Evolutionary conservation across 148 eudicot genomes (phyloP).

Genomic region (Vaccinium darrowii): DNA sequence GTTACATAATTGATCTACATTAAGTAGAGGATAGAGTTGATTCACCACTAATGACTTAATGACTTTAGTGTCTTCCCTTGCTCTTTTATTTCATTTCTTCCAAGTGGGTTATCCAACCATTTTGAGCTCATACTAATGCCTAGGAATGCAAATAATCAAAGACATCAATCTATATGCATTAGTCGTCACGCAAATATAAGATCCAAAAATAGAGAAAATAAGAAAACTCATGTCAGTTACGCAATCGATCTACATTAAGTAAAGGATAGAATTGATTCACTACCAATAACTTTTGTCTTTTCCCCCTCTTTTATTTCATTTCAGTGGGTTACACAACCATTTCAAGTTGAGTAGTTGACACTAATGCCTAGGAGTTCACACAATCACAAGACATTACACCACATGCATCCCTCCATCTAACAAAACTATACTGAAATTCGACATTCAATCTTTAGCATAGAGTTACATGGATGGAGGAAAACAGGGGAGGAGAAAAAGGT

Average conservation of each 20-base stretch:
- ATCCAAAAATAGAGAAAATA: not conserved
- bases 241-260: too few relatives aligned
- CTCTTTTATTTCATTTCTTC: not conserved
- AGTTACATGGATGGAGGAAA: not conserved
- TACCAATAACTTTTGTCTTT: not conserved
- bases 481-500: not conserved
- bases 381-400: not conserved
- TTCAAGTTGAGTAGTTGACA: conserved; percentile 3
- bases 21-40: not conserved
- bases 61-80: not conserved
- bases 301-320: not conserved
- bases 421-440: not conserved
- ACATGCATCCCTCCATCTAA: not conserved
- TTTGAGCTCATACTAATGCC: too few relatives aligned
- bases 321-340: not conserved
- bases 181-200: not conserved
- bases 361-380: not conserved
- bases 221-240: too few relatives aligned
- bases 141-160: too few relatives aligned
- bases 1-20: not conserved
- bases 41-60: not conserved
- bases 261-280: too few relatives aligned
- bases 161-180: too few relatives aligned
- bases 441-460: not conserved
- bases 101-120: not conserved